These are phyloP conservation scores for Clausena lansium DNA, from an alignment of 345 rosid species.

Conservation along the genomic window DNA sequence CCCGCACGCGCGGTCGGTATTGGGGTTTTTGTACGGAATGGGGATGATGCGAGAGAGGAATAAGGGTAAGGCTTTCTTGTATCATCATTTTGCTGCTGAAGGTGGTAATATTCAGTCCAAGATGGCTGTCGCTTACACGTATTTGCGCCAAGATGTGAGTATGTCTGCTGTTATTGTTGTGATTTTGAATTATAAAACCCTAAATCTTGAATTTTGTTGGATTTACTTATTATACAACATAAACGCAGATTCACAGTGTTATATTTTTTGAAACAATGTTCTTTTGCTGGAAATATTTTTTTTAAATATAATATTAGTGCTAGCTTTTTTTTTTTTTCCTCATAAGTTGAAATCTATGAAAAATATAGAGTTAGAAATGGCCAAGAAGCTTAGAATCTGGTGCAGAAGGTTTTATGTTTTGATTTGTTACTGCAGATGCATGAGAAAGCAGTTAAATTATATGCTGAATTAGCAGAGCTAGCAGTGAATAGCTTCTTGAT, in stretches of 20 bases:
- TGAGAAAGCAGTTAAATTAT: conserved; percentile 74
- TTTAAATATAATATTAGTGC: not conserved
- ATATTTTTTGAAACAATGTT: not conserved
- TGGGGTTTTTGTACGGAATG: conserved; percentile 64
- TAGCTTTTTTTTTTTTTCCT: not conserved
- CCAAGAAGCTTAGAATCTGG: not conserved
- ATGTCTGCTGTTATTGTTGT: not conserved
- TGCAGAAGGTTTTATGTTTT: not conserved
- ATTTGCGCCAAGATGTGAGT: conserved; percentile 86
- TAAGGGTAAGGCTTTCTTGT: conserved; percentile 68
- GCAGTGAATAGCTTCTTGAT: conserved; percentile 90
- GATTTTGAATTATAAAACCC: not conserved
- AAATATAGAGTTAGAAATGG: not conserved
- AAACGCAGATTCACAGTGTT: not conserved
- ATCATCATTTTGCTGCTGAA: conserved; percentile 71
- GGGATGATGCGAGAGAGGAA: conserved; percentile 75
- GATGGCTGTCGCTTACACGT: conserved; percentile 90
- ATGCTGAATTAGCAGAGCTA: conserved; percentile 87
- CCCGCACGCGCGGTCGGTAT: conserved; percentile 70
- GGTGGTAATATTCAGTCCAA: conserved; percentile 89
- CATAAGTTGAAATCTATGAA: too few species aligned
- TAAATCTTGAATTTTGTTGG: not conserved
- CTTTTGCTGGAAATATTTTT: not conserved
- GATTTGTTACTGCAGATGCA: conserved; percentile 58
- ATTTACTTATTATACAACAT: too few species aligned